Conservation (phyloP, 345 rosid species). For the Salix purpurea region DNA sequence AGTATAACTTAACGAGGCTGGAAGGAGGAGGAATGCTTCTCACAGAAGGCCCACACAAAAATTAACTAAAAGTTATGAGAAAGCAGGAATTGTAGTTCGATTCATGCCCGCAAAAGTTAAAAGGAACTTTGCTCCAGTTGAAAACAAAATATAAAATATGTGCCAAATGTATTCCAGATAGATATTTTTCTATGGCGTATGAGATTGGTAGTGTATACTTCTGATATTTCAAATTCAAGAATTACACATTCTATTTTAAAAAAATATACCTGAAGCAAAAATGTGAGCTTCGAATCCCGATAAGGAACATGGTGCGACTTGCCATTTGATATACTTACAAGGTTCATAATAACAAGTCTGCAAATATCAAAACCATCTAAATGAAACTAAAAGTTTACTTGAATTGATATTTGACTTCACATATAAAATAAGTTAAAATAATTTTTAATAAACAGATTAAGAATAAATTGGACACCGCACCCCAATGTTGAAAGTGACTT, state of each 20-base stretch:
- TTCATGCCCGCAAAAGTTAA: no score
- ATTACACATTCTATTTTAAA: neutral
- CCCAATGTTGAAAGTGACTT: slow-evolving; percentile 98
- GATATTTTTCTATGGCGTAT: no score
- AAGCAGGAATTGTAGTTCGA: neutral
- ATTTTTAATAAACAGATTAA: neutral
- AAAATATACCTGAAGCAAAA: slow-evolving; percentile 80
- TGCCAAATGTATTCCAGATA: no score
- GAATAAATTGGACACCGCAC: slow-evolving; percentile 27
- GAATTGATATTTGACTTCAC: slow-evolving; percentile 3
- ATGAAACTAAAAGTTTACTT: slow-evolving; percentile 2
- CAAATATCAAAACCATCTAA: slow-evolving; percentile 16
- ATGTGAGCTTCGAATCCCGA: slow-evolving; percentile 96
- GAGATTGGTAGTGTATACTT: no score
- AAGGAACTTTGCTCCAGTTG: no score
- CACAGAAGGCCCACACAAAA: neutral
- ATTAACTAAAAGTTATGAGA: neutral
- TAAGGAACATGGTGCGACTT: slow-evolving; percentile 96
- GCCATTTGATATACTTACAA: slow-evolving; percentile 89
- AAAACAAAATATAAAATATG: no score
- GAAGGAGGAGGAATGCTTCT: no score
- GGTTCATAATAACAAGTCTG: slow-evolving; percentile 99
- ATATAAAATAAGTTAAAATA: neutral
- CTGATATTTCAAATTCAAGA: no score
- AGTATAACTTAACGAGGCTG: no score